Evolutionary conservation across 495 filamentous ascomycete species (phyloP), one percentile per base, ranked within the genome.

Genomic region (Staphylotrichum tortipilum): DNA sequence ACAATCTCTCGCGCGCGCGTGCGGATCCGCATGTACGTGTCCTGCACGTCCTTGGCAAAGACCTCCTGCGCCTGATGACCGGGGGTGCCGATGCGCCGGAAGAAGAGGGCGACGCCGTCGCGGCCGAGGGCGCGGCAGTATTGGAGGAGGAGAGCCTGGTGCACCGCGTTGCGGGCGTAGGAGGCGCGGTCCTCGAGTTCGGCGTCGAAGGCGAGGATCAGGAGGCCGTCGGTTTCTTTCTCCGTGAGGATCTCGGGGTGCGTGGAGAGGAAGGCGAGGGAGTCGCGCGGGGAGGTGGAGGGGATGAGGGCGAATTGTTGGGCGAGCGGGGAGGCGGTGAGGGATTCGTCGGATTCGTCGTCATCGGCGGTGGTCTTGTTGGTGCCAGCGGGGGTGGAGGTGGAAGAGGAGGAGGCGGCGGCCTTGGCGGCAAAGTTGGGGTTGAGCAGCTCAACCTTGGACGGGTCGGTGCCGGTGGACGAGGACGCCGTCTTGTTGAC

Each of bases 51-150:
- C 63, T 96, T 91, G 50, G 75, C 78, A 75, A 98, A 98, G 26
- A 97, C 73, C 30, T 84, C 86, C 53, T 84, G 80, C n/a, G 92
- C 94, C 68, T 95, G 85, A 70, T 98, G 92, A 26, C 82, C 85
- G 46, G 79, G 79, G 11, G 87, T 96, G n/a, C 86, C 88, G 61
- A 98, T 89, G 46, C 89, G 88, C 69, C 89, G 94, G 76, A 98
- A 97, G 78, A 98, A 98, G 9, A 98, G 68, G 21, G 80, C 77
- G 7, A 96, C 87, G 4, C 94, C 92, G 61, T 97, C 90, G 33
- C 77, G 78, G 44, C 91, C 90, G 6, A 98, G 73, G 12, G 85
- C 82, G 18, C 89, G 79, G 70, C 92, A 98, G 71, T 97, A 98
- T 67, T 97, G 94, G 22, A 97, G 68, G 18, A 98, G 74, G 9